Base-by-base conservation (phyloP, 169 alveolate genomes). In the Plasmodium ovale region DNA sequence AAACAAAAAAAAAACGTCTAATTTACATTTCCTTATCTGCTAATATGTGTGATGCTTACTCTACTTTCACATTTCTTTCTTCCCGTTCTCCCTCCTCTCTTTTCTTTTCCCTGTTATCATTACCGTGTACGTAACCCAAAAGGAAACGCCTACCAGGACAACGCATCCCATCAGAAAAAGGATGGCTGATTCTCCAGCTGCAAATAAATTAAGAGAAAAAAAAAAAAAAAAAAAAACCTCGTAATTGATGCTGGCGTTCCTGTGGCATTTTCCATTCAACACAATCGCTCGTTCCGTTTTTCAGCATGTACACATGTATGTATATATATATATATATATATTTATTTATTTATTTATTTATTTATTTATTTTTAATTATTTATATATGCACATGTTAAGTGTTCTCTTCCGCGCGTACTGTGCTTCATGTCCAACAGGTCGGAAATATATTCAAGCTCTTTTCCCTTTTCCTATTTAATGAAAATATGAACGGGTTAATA, bases 111-210 rank as follows among this genome's bases (percentile, higher is more conserved):
- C 4, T 64, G 12, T 29, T 71, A 29, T 70, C 3, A 62, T 60
- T 77, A 77, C 89, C 53, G 89, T 77, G 69, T 77, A 77, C 6
- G 89, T 62, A n/a, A 49, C 79, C 89, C 89, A 77, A 49, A 77
- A 77, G 5, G 89, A 77, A 27, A 77, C 89, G 19, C 89, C 89
- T 16, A 59, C 47, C 37, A 77, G 23, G 31, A 56, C 79, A 29
- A 77, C 79, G 39, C 89, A 77, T 37, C 89, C 89, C 89, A 77
- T 77, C 51, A 77, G 44, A 29, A 77, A 77, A 10, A 77, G 19
- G 54, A 77, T 62, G 5, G 89, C 89, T 14, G 89, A 77, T 35
- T 77, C 79, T 54, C 89, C 89, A 33, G 89, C 89, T 77, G 19
- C 35, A 44, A 31, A 77, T 31, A 33, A 53, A 67, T 25, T 6